Base-by-base conservation (phyloP, 2,329 filamentous ascomycete species). In the Chaetomium olivaceum region DNA sequence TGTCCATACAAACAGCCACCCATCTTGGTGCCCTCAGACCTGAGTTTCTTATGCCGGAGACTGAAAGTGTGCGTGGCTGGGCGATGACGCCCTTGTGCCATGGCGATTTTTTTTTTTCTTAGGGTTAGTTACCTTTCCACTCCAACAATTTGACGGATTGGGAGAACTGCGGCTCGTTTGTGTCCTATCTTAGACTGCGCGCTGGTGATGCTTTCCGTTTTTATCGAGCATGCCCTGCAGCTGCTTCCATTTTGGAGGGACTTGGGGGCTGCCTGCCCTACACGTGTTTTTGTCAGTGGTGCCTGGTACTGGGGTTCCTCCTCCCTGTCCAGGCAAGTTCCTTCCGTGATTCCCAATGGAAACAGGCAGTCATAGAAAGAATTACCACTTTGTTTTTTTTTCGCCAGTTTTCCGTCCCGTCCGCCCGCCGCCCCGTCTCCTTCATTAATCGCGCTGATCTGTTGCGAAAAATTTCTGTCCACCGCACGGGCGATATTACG, bases 131-230 rank as follows among this genome's bases (percentile, higher is more conserved):
- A n/a, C n/a, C n/a, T n/a, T n/a, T n/a, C 60, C 46, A 43, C 27
- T 27, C 39, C 61, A 23, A 23, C 21, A 25, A 29, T n/a, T 16
- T 46, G 50, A 63, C 62, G 36, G 61, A 64, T 58, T 58, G 51
- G 59, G 55, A 25, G 33, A n/a, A 23, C 31, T 56, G 67, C 67
- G 65, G 65, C 64, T 65, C 55, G 64, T 68, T 64, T 62, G 12
- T 58, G 63, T 43, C 58, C 68, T 68, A 68, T 63, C 64, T 67
- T 62, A 62, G 52, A 31, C 43, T 46, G 31, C 19, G 52, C 23
- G 12, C 60, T 51, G 58, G 60, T 48, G 55, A 27, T 66, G 52
- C 29, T 65, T 67, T 62, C 63, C 66, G 23, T 58, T 67, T 70
- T 64, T 33, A 66, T 64, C 39, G 14, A n/a, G n/a, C 9, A 1